These are phyloP conservation scores for Edaphochlamys debaryana DNA, from an alignment of 139 green algal genomes.

Conservation along the genomic window DNA sequence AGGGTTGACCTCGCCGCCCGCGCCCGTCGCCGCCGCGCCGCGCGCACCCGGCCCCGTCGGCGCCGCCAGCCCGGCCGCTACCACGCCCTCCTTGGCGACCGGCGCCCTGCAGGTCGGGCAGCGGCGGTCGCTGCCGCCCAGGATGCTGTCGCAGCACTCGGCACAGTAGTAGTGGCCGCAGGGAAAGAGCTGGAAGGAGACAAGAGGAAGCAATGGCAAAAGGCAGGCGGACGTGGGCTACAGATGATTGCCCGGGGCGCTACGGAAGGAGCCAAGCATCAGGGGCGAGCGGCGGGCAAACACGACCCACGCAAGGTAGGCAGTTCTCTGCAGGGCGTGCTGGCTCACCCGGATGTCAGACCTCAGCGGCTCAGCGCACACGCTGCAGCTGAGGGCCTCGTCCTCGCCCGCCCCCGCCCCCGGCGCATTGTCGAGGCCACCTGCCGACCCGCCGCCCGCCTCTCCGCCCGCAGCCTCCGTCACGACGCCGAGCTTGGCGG, in stretches of 20 bases:
- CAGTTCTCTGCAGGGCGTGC: too few species aligned
- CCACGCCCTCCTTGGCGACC: background rate
- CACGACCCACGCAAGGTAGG: too few species aligned
- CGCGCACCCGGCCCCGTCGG: background rate
- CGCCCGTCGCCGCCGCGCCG: background rate
- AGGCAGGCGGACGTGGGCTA: too few species aligned
- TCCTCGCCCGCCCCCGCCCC: background rate
- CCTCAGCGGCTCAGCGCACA: constrained; percentile 5
- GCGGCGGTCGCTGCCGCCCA: background rate
- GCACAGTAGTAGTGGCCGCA: constrained; percentile 42
- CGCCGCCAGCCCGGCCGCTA: background rate
- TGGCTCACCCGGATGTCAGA: constrained; percentile 8
- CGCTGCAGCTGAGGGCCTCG: background rate
- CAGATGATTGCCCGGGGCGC: too few species aligned
- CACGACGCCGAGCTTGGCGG: background rate
- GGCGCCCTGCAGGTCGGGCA: constrained; percentile 10
- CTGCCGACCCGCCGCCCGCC: background rate
- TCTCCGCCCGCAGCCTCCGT: background rate
- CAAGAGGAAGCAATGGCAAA: background rate
- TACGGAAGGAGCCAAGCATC: too few species aligned
- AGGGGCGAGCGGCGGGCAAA: too few species aligned
- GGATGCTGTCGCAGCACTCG: background rate
- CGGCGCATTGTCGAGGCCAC: background rate
- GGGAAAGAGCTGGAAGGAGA: background rate
- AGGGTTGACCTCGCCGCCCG: constrained; percentile 38